Conservation (phyloP, 306 rosid genomes). For the Castanea crenata region DNA sequence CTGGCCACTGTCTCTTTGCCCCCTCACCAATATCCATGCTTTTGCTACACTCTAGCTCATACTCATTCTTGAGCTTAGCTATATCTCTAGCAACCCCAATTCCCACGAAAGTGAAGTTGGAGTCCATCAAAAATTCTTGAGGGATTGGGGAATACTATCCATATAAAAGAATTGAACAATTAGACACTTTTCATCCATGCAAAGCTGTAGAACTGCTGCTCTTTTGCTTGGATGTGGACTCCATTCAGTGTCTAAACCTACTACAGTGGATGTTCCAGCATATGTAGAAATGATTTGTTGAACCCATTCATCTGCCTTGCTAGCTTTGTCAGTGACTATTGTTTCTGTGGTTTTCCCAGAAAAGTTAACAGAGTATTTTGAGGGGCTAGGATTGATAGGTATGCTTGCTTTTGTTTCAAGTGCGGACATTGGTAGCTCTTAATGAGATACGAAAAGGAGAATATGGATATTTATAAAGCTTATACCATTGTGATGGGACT, state of each 20-base stretch:
- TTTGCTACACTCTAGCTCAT: conserved; percentile 1
- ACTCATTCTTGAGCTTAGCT: neutral
- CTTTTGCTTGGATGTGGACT: neutral
- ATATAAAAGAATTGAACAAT: conserved; percentile 11
- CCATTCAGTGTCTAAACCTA: neutral
- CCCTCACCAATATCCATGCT: conserved; percentile 5
- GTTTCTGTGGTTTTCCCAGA: conserved; percentile 22
- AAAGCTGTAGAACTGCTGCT: conserved; percentile 24
- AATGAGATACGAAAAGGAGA: neutral
- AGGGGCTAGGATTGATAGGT: neutral
- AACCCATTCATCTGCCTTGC: conserved; percentile 17
- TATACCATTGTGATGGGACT: neutral
- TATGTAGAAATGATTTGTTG: conserved; percentile 1
- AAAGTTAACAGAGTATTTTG: neutral
- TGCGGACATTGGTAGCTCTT: neutral
- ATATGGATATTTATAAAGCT: neutral
- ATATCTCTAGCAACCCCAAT: conserved; percentile 14
- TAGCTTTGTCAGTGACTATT: neutral
- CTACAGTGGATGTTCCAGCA: neutral
- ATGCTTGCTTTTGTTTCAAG: neutral
- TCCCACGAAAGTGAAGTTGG: conserved; percentile 19
- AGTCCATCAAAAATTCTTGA: neutral
- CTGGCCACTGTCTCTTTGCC: conserved; percentile 13
- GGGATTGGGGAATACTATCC: neutral
- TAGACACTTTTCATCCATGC: conserved; percentile 22